Evolutionary conservation across 345 rosid species (phyloP).

Genomic region (Cardamine occulta): DNA sequence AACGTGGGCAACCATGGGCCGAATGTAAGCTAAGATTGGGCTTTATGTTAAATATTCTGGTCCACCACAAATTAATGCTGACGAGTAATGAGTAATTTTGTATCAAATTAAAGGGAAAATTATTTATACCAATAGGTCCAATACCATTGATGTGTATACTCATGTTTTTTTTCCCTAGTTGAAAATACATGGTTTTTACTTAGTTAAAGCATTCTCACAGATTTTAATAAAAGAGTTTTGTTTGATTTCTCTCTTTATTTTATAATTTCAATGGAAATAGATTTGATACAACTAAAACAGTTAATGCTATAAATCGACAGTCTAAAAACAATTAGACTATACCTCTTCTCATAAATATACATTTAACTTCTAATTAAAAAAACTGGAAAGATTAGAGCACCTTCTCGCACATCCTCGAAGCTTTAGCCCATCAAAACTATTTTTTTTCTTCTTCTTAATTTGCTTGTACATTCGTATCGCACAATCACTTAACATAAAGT

Average conservation of each 20-base stretch:
- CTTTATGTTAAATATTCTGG: constrained; percentile 10
- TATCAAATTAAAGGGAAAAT: too few relatives aligned
- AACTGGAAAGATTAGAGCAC: too few relatives aligned
- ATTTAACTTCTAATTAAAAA: too few relatives aligned
- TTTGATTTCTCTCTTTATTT: neutral
- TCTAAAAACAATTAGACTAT: too few relatives aligned
- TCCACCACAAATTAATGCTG: neutral
- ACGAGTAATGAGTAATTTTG: neutral
- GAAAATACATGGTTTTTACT: neutral
- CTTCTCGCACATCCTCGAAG: neutral
- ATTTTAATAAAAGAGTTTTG: neutral
- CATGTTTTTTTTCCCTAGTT: neutral
- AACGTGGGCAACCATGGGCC: constrained; percentile 2
- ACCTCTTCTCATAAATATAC: neutral
- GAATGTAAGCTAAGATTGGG: neutral
- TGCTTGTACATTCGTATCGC: neutral
- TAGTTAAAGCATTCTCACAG: neutral
- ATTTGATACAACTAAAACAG: constrained; percentile 1
- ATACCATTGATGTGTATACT: neutral
- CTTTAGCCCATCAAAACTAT: neutral
- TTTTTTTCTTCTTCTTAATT: neutral
- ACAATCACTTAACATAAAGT: neutral
- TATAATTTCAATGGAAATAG: neutral
- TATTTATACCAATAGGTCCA: too few relatives aligned
- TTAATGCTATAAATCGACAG: too few relatives aligned